These are phyloP conservation scores for Ciborinia camelliae DNA, from an alignment of 2,329 filamentous ascomycete species.

Conservation along the genomic window DNA sequence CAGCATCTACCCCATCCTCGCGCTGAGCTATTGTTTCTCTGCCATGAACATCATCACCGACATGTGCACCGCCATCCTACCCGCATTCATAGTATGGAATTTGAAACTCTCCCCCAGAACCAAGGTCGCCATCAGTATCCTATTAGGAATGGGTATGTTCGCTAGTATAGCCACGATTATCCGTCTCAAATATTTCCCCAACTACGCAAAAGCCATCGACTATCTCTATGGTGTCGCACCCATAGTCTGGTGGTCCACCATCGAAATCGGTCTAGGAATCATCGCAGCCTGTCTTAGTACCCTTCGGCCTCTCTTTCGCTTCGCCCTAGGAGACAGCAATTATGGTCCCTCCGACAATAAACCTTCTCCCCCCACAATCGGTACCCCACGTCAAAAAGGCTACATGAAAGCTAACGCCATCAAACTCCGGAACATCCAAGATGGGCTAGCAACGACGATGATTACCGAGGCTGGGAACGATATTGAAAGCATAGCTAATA, in stretches of 20 bases:
- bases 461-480: background rate
- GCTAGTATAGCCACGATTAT: conserved; percentile 12
- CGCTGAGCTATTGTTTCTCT: conserved; percentile 8
- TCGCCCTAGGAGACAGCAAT: background rate
- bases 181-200: conserved; percentile 9
- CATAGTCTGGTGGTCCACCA: conserved; percentile 13
- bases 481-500: background rate
- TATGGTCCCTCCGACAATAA: background rate
- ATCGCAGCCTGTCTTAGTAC: background rate
- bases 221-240: conserved; percentile 14
- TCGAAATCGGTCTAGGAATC: conserved; percentile 8
- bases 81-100: conserved; percentile 6
- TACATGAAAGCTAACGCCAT: conserved; percentile 5
- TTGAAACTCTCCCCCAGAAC: conserved; percentile 2
- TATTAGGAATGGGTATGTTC: conserved; percentile 13
- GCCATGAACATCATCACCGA: conserved; percentile 17
- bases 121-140: background rate
- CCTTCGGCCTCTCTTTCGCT: background rate
- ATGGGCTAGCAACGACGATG: conserved; percentile 1
- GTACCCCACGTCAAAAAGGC: background rate
- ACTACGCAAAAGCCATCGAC: background rate
- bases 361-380: background rate
- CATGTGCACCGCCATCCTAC: conserved; percentile 1
- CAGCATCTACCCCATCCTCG: conserved; percentile 12
- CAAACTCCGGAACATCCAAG: conserved; percentile 2